Evolutionary conservation across 2,329 filamentous ascomycete genomes (phyloP).

Genomic region (Penicillium polonicum): DNA sequence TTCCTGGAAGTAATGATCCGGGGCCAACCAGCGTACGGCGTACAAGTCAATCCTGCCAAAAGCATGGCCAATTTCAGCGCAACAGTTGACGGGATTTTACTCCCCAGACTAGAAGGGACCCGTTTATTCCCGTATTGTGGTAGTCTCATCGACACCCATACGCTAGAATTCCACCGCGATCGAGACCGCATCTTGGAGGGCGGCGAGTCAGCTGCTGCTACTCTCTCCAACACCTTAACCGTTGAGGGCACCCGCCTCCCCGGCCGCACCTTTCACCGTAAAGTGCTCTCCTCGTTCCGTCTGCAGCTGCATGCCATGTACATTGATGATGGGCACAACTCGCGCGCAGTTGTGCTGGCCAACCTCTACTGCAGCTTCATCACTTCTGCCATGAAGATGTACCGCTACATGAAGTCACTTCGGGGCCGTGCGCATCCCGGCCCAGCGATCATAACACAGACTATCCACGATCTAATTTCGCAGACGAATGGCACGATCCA

Average conservation of each 20-base stretch:
- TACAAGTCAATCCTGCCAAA: conserved; percentile 73
- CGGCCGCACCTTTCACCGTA: conserved; percentile 76
- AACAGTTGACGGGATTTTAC: conserved; percentile 52
- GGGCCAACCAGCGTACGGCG: conserved; percentile 76
- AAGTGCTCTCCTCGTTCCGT: conserved; percentile 73
- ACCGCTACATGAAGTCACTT: conserved; percentile 62
- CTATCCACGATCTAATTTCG: conserved; percentile 64
- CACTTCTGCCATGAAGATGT: conserved; percentile 74
- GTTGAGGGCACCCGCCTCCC: conserved; percentile 71
- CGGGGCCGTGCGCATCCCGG: conserved; percentile 54
- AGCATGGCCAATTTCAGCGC: conserved; percentile 81
- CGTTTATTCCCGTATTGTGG: conserved; percentile 83
- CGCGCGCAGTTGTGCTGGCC: conserved; percentile 62
- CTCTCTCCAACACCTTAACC: conserved; percentile 70
- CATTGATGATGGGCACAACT: conserved; percentile 67
- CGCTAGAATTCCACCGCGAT: conserved; percentile 73
- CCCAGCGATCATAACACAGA: conserved; percentile 60
- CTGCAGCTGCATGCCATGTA: conserved; percentile 69
- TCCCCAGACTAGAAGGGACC: conserved; percentile 51
- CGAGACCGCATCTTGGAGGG: conserved; percentile 50
- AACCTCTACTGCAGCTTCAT: conserved; percentile 74
- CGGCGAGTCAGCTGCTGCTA: conserved; percentile 53
- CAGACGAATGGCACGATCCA: conserved; percentile 65
- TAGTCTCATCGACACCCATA: conserved; percentile 68
- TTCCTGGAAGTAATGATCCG: conserved; percentile 80